A percentile compares a stretch with the other conserved stretches of the same genome.
Conservation (phyloP, 139 green algal genomes). For the Pedinophyceae sp. region DNA sequence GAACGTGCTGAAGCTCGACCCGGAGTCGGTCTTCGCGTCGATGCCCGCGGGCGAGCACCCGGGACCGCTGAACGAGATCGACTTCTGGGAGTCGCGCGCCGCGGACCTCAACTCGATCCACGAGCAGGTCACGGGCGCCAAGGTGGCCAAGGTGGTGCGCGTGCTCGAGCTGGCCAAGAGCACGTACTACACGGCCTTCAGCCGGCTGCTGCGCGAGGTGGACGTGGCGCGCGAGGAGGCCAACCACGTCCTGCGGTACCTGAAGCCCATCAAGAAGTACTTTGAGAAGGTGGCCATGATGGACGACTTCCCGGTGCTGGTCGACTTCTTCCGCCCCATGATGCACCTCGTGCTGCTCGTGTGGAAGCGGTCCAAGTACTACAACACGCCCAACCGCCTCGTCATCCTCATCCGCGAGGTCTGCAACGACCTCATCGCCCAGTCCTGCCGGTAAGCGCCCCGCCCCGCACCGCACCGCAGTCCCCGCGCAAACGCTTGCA, state of each 20-base stretch:
- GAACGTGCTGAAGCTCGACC: slow-evolving; percentile 65
- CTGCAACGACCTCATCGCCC: slow-evolving; percentile 78
- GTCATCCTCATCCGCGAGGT: slow-evolving; percentile 70
- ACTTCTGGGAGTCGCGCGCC: slow-evolving; percentile 70
- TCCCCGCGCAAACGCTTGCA: too few species aligned
- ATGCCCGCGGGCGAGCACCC: slow-evolving; percentile 26
- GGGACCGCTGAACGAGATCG: slow-evolving; percentile 64
- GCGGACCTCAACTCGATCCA: slow-evolving; percentile 65
- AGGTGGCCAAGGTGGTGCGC: slow-evolving; percentile 46
- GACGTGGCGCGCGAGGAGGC: slow-evolving; percentile 40
- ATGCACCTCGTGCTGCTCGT: slow-evolving; percentile 79
- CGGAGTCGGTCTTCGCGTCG: slow-evolving; percentile 20
- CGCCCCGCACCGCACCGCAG: too few species aligned
- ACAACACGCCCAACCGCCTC: slow-evolving; percentile 55
- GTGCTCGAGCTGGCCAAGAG: slow-evolving; percentile 52
- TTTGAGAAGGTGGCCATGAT: slow-evolving; percentile 45
- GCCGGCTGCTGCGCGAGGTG: slow-evolving; percentile 39
- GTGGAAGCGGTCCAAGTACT: slow-evolving; percentile 70
- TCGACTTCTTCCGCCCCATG: slow-evolving; percentile 65
- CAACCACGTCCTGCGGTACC: slow-evolving; percentile 59
- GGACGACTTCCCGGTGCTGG: slow-evolving; percentile 41
- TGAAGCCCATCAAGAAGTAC: slow-evolving; percentile 50
- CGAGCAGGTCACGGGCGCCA: slow-evolving; percentile 46
- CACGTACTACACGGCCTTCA: slow-evolving; percentile 67
- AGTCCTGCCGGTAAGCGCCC: too few species aligned